Evolutionary conservation across 2,329 filamentous ascomycete genomes (phyloP), one percentile per base, ranked within the genome.

Genomic region (Trichothecium roseum): DNA sequence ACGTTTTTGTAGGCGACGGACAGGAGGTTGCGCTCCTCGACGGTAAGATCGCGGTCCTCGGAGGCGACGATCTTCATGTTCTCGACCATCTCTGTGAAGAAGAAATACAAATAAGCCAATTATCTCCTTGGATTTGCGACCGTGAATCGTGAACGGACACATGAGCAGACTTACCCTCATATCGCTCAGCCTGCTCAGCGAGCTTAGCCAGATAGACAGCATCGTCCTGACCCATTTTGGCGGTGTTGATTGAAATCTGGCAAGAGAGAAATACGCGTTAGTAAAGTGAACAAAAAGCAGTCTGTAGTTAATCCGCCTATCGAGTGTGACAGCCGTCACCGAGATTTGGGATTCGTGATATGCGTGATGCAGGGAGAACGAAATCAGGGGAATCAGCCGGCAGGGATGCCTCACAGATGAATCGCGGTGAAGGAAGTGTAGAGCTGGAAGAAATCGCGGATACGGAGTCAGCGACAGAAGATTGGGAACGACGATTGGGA

Each of bases 1-100:
- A 95, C 88, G 71, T 95, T 95, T 82, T 95, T 95, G 81, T 95
- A 95, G 65, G 88, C 88, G 60, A 95, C 88, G 42, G 87, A 94
- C 44, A 95, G 79, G 47, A 95, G 85, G 72, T 95, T 95, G 63
- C 88, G 84, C 78, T 95, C 88, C 69, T 95, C 89, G 50, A 95
- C 87, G 46, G 80, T 82, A 53, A 87, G 74, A 57, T 87, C 82
- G 54, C 73, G 78, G 59, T 84, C 78, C 61, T 89, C 85, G 50
- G 84, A 88, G 55, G 89, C 89, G 56, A 95, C 89, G 51, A 84
- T 80, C 81, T 95, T 96, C 89, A 96, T 96, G 79, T 95, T 94
- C 75, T 94, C 87, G 51, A 96, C 89, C 89, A 96, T 95, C 71
- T 95, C 89, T 95, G 66, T n/a, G 13, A 7, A 29, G 13, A 16